Conservation (phyloP, 129 eudicot species). For the Flaveria bidentis region DNA sequence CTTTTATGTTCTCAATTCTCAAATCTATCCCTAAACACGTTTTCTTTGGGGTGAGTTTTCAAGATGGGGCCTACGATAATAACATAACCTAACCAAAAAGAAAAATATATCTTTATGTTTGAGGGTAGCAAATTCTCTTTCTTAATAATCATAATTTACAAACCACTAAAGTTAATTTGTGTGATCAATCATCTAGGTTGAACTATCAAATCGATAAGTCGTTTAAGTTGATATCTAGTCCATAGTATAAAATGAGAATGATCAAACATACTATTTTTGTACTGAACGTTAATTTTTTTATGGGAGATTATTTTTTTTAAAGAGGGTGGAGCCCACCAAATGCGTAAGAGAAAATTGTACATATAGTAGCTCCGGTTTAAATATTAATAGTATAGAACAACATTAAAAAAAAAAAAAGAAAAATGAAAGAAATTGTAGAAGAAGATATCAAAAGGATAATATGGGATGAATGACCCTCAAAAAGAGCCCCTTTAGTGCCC, state of each 20-base stretch:
- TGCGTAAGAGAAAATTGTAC: too few species aligned
- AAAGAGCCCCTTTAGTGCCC: constrained; percentile 30
- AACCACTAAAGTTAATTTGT: not conserved
- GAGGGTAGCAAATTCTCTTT: not conserved
- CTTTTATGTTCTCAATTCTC: not conserved
- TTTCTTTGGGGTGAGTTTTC: constrained; percentile 9
- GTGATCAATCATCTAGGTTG: not conserved
- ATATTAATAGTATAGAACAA: not conserved
- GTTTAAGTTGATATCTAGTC: not conserved
- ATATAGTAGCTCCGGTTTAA: not conserved
- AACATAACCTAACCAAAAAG: constrained; percentile 1
- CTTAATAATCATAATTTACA: not conserved
- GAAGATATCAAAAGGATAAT: constrained; percentile 6
- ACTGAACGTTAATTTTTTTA: too few species aligned
- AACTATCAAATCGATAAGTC: not conserved
- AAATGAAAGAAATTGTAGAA: constrained; percentile 5
- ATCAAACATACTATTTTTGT: too few species aligned
- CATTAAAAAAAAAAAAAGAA: not conserved
- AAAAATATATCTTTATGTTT: not conserved
- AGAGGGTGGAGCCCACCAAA: too few species aligned
- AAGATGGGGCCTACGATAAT: constrained; percentile 17
- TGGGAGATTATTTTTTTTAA: too few species aligned
- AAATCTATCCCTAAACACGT: constrained; percentile 15
- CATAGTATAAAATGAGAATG: too few species aligned
- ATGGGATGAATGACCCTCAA: constrained; percentile 23